Conservation (phyloP, 768 basidiomycete species). For the Trametes cubensis region DNA sequence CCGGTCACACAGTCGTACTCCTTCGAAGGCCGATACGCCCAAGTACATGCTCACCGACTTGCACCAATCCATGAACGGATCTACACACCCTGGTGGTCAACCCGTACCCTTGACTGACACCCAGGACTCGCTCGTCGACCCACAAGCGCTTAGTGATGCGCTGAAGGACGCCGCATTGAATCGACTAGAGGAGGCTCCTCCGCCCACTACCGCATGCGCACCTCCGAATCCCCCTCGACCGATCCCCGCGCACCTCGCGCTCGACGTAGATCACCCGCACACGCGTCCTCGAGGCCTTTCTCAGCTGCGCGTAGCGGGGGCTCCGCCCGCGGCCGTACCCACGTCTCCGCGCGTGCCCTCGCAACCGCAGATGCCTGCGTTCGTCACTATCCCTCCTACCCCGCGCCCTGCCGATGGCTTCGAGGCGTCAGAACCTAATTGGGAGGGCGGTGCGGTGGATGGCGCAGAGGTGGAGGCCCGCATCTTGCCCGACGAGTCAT, state of each 20-base stretch:
- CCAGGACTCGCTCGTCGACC: slow-evolving; percentile 8
- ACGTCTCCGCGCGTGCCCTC: slow-evolving; percentile 24
- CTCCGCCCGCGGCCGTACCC: slow-evolving; percentile 30
- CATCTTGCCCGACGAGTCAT: slow-evolving; percentile 65
- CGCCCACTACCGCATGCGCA: neutral
- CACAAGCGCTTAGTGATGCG: slow-evolving; percentile 24
- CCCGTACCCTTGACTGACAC: slow-evolving; percentile 7
- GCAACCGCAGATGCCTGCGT: slow-evolving; percentile 24
- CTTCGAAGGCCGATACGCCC: slow-evolving; percentile 24
- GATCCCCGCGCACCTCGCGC: neutral
- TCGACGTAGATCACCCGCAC: neutral
- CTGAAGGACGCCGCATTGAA: slow-evolving; percentile 15
- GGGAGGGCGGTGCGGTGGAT: neutral
- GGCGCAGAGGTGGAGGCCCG: slow-evolving; percentile 37
- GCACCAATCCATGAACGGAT: slow-evolving; percentile 4
- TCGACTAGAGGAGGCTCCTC: neutral
- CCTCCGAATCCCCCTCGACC: neutral
- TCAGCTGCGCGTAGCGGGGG: slow-evolving; percentile 29
- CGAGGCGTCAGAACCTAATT: neutral
- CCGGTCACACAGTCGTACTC: slow-evolving; percentile 35
- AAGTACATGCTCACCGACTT: neutral
- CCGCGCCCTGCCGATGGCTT: slow-evolving; percentile 29
- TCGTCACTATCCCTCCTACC: slow-evolving; percentile 41
- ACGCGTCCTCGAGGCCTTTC: slow-evolving; percentile 14
- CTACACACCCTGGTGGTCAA: neutral